Evolutionary conservation across 768 basidiomycete species (phyloP).

Genomic region (Suillus tomentosus): DNA sequence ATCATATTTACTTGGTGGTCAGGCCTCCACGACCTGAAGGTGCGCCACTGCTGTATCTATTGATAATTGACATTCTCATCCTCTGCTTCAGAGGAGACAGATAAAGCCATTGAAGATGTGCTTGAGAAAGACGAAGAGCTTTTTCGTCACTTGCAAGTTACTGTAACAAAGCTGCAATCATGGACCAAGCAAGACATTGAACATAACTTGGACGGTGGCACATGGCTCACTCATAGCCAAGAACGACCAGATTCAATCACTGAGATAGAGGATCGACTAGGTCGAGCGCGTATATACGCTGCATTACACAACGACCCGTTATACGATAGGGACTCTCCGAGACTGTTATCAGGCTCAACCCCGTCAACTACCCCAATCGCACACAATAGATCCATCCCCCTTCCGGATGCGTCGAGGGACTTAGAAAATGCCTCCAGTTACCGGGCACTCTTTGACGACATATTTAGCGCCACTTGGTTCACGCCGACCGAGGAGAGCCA

Average conservation of each 20-base stretch:
- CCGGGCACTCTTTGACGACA: background rate
- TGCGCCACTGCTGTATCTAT: background rate
- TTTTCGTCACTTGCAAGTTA: constrained; percentile 1
- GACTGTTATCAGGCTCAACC: background rate
- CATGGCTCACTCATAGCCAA: background rate
- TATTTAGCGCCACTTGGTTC: background rate
- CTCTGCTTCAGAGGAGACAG: background rate
- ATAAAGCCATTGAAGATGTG: background rate
- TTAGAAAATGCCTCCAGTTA: background rate
- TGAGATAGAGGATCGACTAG: background rate
- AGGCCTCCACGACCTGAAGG: background rate
- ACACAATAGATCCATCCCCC: background rate
- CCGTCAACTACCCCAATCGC: background rate
- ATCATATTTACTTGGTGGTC: background rate
- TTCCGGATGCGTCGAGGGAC: background rate
- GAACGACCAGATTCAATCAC: background rate
- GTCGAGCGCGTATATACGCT: background rate
- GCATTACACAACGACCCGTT: background rate
- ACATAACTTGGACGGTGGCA: constrained; percentile 1
- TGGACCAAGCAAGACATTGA: background rate
- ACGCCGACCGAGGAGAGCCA: background rate
- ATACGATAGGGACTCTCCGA: background rate
- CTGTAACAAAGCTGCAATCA: background rate
- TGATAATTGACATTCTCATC: background rate
- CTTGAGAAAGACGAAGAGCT: background rate